Conservation (phyloP, 306 rosid species). For the Luffa acutangula region DNA sequence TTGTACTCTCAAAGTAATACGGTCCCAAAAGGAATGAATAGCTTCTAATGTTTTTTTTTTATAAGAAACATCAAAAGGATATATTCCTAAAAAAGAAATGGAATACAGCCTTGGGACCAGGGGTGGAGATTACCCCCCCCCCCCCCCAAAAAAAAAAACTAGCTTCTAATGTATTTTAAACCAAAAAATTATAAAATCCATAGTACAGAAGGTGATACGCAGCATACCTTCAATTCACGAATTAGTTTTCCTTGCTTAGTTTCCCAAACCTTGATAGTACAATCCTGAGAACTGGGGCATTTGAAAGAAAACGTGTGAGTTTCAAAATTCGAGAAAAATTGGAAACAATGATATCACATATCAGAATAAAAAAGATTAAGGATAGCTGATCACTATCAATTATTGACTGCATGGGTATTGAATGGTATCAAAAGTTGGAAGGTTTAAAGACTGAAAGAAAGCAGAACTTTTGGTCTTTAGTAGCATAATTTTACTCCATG, state of each 20-base stretch:
- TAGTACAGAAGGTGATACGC: background rate
- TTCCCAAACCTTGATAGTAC: slow-evolving; percentile 92
- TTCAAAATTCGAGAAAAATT: background rate
- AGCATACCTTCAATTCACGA: slow-evolving; percentile 65
- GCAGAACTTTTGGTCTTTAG: background rate
- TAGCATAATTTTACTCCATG: background rate
- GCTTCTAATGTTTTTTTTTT: background rate
- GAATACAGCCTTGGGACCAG: too few species aligned
- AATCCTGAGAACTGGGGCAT: slow-evolving; percentile 70
- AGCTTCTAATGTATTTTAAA: background rate
- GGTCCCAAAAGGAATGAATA: background rate
- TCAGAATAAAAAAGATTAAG: background rate
- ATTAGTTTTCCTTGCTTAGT: slow-evolving; percentile 85
- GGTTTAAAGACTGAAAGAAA: background rate
- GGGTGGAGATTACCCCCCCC: too few species aligned
- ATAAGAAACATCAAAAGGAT: too few species aligned
- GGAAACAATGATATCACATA: background rate
- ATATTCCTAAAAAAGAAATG: too few species aligned
- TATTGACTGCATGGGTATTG: background rate
- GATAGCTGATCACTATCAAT: background rate
- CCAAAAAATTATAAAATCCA: background rate
- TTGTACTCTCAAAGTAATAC: background rate
- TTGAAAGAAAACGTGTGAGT: slow-evolving; percentile 13
- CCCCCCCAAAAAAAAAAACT: too few species aligned
- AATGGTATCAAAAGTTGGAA: background rate